phyloP scores from a whole-genome alignment of 495 filamentous ascomycete genomes.

The Terfezia boudieri region DNA sequence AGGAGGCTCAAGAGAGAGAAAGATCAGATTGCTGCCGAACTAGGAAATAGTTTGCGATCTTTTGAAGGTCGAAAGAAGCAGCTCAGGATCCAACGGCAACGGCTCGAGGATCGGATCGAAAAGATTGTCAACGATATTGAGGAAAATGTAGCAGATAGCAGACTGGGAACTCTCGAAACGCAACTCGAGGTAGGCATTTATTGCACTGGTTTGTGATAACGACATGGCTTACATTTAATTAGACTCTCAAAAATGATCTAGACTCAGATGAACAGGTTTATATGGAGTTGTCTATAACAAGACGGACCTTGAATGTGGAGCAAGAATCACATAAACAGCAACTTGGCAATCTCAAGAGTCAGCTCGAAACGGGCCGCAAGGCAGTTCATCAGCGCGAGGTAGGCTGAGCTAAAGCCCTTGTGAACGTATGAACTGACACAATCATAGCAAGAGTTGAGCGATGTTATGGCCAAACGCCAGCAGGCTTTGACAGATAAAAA shows the following conservation, averaged over 20 bases:
- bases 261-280: too few relatives aligned
- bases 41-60: conserved; percentile 22
- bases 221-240: too few relatives aligned
- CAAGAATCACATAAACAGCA: too few relatives aligned
- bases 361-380: too few relatives aligned
- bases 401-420: too few relatives aligned
- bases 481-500: conserved; percentile 12
- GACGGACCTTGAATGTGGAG: too few relatives aligned
- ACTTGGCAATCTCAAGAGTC: too few relatives aligned
- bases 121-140: conserved; percentile 39
- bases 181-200: conserved; percentile 19
- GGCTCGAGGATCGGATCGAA: conserved; percentile 33
- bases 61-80: conserved; percentile 27
- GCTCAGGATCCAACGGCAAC: conserved; percentile 33
- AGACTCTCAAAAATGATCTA: too few relatives aligned
- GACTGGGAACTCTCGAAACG: conserved; percentile 34
- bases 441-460: background rate
- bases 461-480: background rate
- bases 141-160: conserved; percentile 36
- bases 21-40: conserved; percentile 5
- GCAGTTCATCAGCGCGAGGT: too few relatives aligned
- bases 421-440: background rate
- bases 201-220: background rate
- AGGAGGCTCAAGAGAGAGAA: conserved; percentile 6
- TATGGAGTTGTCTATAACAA: too few relatives aligned